Evolutionary conservation across 306 rosid genomes (phyloP), one percentile per base, ranked within the genome.

Genomic region (Leucaena leucocephala): DNA sequence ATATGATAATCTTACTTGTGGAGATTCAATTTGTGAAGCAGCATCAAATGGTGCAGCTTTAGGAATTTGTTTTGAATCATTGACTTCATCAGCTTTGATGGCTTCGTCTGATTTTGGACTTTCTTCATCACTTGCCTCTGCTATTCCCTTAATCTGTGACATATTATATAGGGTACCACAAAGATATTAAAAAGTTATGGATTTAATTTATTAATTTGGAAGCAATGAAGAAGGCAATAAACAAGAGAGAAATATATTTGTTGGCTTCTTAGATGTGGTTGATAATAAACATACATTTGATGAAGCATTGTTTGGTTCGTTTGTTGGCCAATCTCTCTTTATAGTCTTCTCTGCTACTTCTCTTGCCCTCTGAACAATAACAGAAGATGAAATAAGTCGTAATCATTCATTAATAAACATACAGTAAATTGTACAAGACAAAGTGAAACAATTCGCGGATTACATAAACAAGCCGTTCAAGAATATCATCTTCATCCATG

Each of bases 381-480:
- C 2, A 3, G 5, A 50, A 59, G 36, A 57, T 19, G 11, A 57
- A 6, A 8, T 19, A 4, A 6, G 35, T 8, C 2, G 7, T 8
- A 19, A 5, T 57, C 14, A 6, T 42, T 42, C 45, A 13, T 3
- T 13, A 46, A 46, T 13, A 11, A 46, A 46, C 5, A 46, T 10
- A 11, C 0, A 27, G 27, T 13, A 46, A 46, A 13, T 46, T 13
- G 17, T 13, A 13, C 16, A 46, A 36, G 44, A 35, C 7, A 6
- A 35, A 14, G 1, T 36, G 6, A 0, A 27, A 27, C 27, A 27
- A 27, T 27, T 27, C 27, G 27, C 27, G 27, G 27, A 27, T 27
- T 27, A 27, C 27, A 27, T 27, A 0, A 27, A 19, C 0, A 2
- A 7, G 0, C 0, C 2, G 8, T 17, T n/a, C 59, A 54, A 6